Conservation (phyloP, 805 yeast genomes). For the Wickerhamomyces alni region DNA sequence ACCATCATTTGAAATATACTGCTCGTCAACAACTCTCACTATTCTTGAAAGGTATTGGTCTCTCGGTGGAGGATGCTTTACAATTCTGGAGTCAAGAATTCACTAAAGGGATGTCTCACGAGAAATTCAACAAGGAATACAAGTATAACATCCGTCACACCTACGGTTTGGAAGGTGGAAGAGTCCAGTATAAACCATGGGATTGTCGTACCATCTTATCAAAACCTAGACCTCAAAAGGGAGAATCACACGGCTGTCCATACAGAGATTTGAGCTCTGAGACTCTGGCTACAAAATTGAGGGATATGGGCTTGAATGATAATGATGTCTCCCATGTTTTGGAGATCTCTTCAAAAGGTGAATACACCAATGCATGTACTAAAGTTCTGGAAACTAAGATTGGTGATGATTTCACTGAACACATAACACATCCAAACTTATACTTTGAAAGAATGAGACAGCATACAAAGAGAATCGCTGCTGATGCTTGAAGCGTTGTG, state of each 20-base stretch:
- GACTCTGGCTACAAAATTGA: slow-evolving; percentile 48
- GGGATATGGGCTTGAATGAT: slow-evolving; percentile 60
- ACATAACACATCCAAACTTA: slow-evolving; percentile 75
- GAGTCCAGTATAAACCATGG: slow-evolving; percentile 82
- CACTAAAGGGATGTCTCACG: slow-evolving; percentile 56
- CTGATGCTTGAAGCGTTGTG: slow-evolving; percentile 6
- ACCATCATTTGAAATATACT: slow-evolving; percentile 71
- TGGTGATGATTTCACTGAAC: slow-evolving; percentile 32
- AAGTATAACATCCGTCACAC: slow-evolving; percentile 81
- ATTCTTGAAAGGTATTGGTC: slow-evolving; percentile 86
- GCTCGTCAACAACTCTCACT: slow-evolving; percentile 84
- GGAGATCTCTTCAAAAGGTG: slow-evolving; percentile 62
- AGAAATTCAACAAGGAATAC: slow-evolving; percentile 83
- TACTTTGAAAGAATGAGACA: slow-evolving; percentile 76
- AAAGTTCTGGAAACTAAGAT: slow-evolving; percentile 77
- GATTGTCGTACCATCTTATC: slow-evolving; percentile 73
- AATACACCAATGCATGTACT: slow-evolving; percentile 84
- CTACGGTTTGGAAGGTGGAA: slow-evolving; percentile 88
- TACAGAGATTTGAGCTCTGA: slow-evolving; percentile 73
- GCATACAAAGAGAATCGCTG: slow-evolving; percentile 32
- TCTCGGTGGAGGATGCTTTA: slow-evolving; percentile 80
- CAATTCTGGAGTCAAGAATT: slow-evolving; percentile 79
- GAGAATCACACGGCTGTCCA: slow-evolving; percentile 90
- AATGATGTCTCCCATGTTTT: slow-evolving; percentile 52
- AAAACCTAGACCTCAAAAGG: slow-evolving; percentile 60